Evolutionary conservation across 306 rosid genomes (phyloP), one percentile per base, ranked within the genome.

Genomic region (Lablab purpureus): DNA sequence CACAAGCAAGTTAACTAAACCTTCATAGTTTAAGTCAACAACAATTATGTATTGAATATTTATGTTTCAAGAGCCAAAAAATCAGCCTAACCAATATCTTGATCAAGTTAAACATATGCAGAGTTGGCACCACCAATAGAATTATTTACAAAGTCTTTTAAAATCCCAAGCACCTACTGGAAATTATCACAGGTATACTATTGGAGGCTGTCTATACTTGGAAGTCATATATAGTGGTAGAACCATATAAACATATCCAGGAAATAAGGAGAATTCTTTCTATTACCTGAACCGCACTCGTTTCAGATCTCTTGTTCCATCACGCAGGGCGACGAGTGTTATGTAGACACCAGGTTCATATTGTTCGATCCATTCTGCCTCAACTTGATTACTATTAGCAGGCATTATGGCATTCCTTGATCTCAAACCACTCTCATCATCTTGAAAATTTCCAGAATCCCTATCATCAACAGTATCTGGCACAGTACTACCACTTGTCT

Each of bases 221-320:
- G 40, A 28, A 46, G 50, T 30, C 64, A 78, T 34, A 45, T 54
- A 66, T 67, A 60, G 1, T 21, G 14, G 36, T 22, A 46, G 74
- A 84, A 69, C 2, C 30, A 78, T 43, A 75, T n/a, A 63, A 59
- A 45, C 70, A 65, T 40, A 56, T 40, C 52, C 32, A 6, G n/a
- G 49, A 46, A 56, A 85, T 41, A 46, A 60, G 30, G 83, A 77
- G 43, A 49, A 6, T 8, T 43, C 17, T 9, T 47, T 12, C 28
- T 14, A 78, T 73, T 91, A 95, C 99, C 99, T 95, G 96, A 95
- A 95, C 83, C 99, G 98, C 82, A 95, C 99, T 80, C 99, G 90
- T 86, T 89, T 91, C 41, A 95, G 89, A 82, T 91, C 97, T 83
- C 97, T 87, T 10, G 98, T 93, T 83, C 97, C 92, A 67, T 95